Base-by-base conservation (phyloP, 208 protist genomes). In the Leishmania guyanensis region DNA sequence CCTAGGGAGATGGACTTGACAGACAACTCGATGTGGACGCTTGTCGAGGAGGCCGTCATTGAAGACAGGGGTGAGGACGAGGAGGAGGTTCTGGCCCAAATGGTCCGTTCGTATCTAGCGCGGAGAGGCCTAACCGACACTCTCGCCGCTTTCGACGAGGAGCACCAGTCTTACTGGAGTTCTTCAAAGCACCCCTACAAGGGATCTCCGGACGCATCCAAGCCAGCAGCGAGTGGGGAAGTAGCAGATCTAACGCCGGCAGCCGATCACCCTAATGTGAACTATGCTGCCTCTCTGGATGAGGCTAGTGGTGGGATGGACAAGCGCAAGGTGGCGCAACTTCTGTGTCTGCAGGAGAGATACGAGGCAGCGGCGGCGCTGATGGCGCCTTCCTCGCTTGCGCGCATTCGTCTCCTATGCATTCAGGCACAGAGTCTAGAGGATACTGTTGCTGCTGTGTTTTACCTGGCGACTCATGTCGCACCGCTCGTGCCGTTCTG, bases 1-100 rank as follows among this genome's bases (percentile, higher is more conserved):
- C 8, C 12, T 33, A 48, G 29, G 48, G 56, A 10, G 56, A 81
- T 82, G 74, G 62, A 83, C 56, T 66, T 81, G 65, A 87, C 83
- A 36, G 65, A 82, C 73, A 75, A 48, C 2, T 79, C 76, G 54
- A 86, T 80, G 77, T 95, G 93, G 89, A 69, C 60, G 29, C 77
- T 92, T 29, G 86, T 96, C 66, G 93, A 96, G 84, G 90, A 94
- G 79, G 91, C 91, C 2, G 91, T 93, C 39, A 88, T 93, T 26
- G 82, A 81, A n/a, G 91, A 94, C 77, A 83, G 82, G 6, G 88
- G 87, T 4, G 87, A 87, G 43, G 87, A 96, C 56, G 93, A 96
- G 68, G 90, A 96, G 84, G 73, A 62, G 43, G 77, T 82, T n/a
- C 69, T 96, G 43, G 69, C 84, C 6, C 79, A 86, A 33, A 89